A percentile compares a stretch with the other conserved stretches of the same genome.
Conservation (phyloP, 2,329 filamentous ascomycete species). For the Diatrype stigma region DNA sequence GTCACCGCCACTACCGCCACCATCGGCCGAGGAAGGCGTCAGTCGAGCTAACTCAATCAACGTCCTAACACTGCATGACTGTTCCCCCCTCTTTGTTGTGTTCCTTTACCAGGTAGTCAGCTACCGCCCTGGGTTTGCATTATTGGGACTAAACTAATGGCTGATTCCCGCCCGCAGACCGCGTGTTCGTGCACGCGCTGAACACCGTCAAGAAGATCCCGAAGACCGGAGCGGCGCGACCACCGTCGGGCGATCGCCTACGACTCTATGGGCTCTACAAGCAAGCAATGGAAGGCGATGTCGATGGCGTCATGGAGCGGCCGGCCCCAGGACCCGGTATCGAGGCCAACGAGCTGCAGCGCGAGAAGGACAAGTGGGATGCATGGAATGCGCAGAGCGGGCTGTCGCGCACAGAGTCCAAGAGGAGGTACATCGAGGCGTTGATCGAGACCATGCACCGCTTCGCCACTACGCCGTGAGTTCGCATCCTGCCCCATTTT, state of each 20-base stretch:
- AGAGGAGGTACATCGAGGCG: constrained; percentile 87
- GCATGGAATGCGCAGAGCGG: constrained; percentile 89
- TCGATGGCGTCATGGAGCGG: constrained; percentile 87
- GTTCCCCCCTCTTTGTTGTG: not conserved
- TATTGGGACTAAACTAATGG: not conserved
- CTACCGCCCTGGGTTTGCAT: not conserved
- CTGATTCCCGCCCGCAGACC: constrained; percentile 55
- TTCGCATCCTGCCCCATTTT: constrained; percentile 8
- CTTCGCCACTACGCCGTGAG: constrained; percentile 81
- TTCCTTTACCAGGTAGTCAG: not conserved
- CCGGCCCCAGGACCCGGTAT: constrained; percentile 52
- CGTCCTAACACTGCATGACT: not conserved
- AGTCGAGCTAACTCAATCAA: not conserved
- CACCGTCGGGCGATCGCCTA: constrained; percentile 78
- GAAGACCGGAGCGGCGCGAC: constrained; percentile 84
- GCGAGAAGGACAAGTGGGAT: constrained; percentile 75
- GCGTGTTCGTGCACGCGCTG: constrained; percentile 97
- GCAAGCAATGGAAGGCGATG: constrained; percentile 97
- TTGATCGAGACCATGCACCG: constrained; percentile 95
- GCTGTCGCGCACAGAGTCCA: constrained; percentile 83
- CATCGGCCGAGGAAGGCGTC: not conserved
- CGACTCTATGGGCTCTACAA: constrained; percentile 98
- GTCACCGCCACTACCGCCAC: not conserved
- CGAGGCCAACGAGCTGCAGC: constrained; percentile 49
- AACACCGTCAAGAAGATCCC: constrained; percentile 98